Evolutionary conservation across 139 green algal species (phyloP).

Genomic region (Chlamydomonas schloesseri): DNA sequence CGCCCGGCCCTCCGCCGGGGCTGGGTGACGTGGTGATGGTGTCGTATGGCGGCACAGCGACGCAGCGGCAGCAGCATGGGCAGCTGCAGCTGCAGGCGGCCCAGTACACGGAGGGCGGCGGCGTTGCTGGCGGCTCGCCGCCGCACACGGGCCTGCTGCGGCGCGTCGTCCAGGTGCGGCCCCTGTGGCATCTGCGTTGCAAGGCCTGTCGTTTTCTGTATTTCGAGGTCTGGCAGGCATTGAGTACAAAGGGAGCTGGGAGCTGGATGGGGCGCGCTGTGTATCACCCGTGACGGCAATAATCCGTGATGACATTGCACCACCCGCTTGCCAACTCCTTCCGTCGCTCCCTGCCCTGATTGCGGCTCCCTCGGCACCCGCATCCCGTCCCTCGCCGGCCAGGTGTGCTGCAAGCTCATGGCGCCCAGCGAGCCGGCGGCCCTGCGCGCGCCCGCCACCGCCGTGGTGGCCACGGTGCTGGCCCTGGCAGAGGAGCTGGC

Average conservation of each 20-base stretch:
- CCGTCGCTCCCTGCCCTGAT: too few species aligned
- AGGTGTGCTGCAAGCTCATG: constrained; percentile 45
- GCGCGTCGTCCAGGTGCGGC: constrained; percentile 21
- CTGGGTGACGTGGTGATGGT: constrained; percentile 43
- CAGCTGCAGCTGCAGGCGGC: background rate
- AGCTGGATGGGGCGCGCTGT: too few species aligned
- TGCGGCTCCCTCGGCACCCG: too few species aligned
- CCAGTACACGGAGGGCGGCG: background rate
- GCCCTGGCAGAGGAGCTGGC: constrained; percentile 3
- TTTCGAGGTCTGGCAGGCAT: too few species aligned
- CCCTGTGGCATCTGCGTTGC: too few species aligned
- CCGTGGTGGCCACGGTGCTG: constrained; percentile 2
- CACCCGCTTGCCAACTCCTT: too few species aligned
- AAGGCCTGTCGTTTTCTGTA: too few species aligned
- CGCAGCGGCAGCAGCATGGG: background rate
- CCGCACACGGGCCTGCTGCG: background rate
- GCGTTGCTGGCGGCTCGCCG: background rate
- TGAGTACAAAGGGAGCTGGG: too few species aligned
- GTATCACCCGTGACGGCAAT: too few species aligned
- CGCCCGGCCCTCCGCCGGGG: constrained; percentile 10
- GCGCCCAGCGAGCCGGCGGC: background rate
- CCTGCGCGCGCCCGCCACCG: constrained; percentile 22
- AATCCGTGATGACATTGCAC: too few species aligned
- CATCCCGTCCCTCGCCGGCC: too few species aligned
- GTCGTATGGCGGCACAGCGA: background rate